Conservation (phyloP, 306 rosid genomes). For the Abrus pulchellus region DNA sequence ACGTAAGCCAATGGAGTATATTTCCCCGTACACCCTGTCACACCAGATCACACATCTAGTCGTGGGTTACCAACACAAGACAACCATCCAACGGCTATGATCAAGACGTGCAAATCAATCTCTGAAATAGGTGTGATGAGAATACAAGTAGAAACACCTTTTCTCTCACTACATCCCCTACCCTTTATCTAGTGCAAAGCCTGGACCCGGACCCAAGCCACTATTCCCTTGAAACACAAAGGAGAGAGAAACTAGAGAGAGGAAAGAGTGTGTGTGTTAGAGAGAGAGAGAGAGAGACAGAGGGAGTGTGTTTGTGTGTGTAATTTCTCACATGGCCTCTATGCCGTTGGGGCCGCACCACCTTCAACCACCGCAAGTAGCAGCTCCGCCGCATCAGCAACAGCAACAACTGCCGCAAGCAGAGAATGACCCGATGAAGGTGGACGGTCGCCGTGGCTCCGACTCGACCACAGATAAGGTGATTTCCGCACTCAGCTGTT, state of each 20-base stretch:
- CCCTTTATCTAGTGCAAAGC: slow-evolving; percentile 49
- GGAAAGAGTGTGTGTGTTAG: background rate
- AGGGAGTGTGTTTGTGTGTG: slow-evolving; percentile 30
- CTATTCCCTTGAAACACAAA: slow-evolving; percentile 37
- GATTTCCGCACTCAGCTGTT: slow-evolving; percentile 28
- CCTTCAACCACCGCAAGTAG: slow-evolving; percentile 59
- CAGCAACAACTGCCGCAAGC: slow-evolving; percentile 53
- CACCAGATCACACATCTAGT: slow-evolving; percentile 44
- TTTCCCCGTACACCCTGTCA: slow-evolving; percentile 29
- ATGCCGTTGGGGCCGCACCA: slow-evolving; percentile 76
- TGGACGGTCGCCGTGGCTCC: slow-evolving; percentile 62
- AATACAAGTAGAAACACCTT: background rate
- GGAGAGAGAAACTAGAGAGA: slow-evolving; percentile 38
- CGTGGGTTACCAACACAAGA: background rate
- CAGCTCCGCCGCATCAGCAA: slow-evolving; percentile 50
- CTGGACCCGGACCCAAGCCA: slow-evolving; percentile 37
- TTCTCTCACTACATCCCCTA: background rate
- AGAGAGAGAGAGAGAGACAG: slow-evolving; percentile 40
- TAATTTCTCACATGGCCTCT: slow-evolving; percentile 71
- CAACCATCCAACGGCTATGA: background rate
- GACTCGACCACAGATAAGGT: slow-evolving; percentile 77
- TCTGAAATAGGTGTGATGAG: slow-evolving; percentile 31
- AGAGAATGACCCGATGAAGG: slow-evolving; percentile 56
- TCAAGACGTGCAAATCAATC: slow-evolving; percentile 37
- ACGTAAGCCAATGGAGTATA: background rate